Conservation (phyloP, 2,329 filamentous ascomycete genomes). For the Clarireedia paspali region DNA sequence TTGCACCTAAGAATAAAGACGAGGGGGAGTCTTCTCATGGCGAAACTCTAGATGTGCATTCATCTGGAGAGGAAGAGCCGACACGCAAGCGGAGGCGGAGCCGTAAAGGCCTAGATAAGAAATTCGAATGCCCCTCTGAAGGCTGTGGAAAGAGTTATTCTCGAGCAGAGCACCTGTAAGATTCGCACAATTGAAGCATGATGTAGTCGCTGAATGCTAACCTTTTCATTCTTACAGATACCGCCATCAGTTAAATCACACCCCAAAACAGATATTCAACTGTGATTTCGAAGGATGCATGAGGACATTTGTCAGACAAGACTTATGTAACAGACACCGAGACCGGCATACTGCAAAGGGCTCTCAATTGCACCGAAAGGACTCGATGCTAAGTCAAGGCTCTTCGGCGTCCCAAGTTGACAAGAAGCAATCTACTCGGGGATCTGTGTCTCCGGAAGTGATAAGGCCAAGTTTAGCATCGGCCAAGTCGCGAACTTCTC, state of each 20-base stretch:
- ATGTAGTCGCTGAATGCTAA: constrained; percentile 5
- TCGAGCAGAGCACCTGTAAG: constrained; percentile 86
- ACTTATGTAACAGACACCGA: constrained; percentile 79
- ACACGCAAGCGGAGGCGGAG: constrained; percentile 56
- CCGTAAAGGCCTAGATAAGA: constrained; percentile 72
- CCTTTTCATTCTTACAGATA: constrained; percentile 40
- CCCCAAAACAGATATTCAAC: constrained; percentile 88
- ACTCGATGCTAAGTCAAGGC: constrained; percentile 47
- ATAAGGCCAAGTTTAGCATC: constrained; percentile 21
- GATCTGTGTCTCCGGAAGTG: constrained; percentile 26
- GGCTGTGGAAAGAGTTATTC: constrained; percentile 96
- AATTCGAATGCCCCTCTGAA: constrained; percentile 75
- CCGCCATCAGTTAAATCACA: constrained; percentile 91
- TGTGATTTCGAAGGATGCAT: constrained; percentile 90
- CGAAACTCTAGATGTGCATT: constrained; percentile 23
- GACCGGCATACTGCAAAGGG: constrained; percentile 76
- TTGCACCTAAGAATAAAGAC: constrained; percentile 20
- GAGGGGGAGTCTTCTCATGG: constrained; percentile 20
- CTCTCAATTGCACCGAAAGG: constrained; percentile 67
- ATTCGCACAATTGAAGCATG: constrained; percentile 19
- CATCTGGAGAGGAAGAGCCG: constrained; percentile 28
- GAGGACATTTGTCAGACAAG: constrained; percentile 85
- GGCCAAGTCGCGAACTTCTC: constrained; percentile 21
- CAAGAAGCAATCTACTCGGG: constrained; percentile 19
- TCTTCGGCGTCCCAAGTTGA: constrained; percentile 28